phyloP scores from a whole-genome alignment of 352 stramenopile genomes.

The Pythium biforme region DNA sequence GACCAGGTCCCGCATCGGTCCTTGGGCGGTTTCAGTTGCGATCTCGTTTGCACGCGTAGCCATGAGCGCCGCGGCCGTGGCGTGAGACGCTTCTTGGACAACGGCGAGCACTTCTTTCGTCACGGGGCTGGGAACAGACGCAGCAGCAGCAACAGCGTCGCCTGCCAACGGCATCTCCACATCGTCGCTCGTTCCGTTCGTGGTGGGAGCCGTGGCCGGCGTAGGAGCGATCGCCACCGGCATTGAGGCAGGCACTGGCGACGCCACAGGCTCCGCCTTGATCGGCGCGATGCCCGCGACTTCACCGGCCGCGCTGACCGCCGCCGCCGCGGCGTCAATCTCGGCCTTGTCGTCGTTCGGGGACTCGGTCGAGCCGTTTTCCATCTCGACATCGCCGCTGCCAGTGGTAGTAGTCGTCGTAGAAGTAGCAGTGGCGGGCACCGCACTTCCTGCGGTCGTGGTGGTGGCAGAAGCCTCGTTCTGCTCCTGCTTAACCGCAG shows the following conservation, averaged over 20 bases:
- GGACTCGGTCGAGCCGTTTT: slow-evolving; percentile 6
- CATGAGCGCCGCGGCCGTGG: slow-evolving; percentile 59
- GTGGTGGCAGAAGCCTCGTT: neutral
- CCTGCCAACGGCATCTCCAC: slow-evolving; percentile 32
- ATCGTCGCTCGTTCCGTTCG: slow-evolving; percentile 24
- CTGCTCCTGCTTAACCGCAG: slow-evolving; percentile 5
- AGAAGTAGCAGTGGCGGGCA: neutral
- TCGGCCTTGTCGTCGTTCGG: slow-evolving; percentile 18
- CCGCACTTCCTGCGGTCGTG: neutral
- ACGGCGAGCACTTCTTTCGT: slow-evolving; percentile 63
- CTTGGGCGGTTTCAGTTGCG: slow-evolving; percentile 40
- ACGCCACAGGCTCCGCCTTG: slow-evolving; percentile 16
- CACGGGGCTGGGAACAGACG: slow-evolving; percentile 8
- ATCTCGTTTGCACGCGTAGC: slow-evolving; percentile 50
- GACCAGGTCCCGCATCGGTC: slow-evolving; percentile 50
- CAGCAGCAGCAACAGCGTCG: neutral
- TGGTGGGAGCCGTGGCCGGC: slow-evolving; percentile 35
- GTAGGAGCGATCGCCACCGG: too few relatives aligned
- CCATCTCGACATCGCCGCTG: slow-evolving; percentile 18
- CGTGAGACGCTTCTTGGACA: slow-evolving; percentile 56
- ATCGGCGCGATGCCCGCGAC: slow-evolving; percentile 38
- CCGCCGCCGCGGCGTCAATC: slow-evolving; percentile 38
- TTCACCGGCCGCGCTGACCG: slow-evolving; percentile 39
- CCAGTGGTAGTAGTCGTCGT: neutral
- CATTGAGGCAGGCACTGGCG: neutral